Evolutionary conservation across 2,329 filamentous ascomycete species (phyloP).

Genomic region (Thielaviopsis populi): DNA sequence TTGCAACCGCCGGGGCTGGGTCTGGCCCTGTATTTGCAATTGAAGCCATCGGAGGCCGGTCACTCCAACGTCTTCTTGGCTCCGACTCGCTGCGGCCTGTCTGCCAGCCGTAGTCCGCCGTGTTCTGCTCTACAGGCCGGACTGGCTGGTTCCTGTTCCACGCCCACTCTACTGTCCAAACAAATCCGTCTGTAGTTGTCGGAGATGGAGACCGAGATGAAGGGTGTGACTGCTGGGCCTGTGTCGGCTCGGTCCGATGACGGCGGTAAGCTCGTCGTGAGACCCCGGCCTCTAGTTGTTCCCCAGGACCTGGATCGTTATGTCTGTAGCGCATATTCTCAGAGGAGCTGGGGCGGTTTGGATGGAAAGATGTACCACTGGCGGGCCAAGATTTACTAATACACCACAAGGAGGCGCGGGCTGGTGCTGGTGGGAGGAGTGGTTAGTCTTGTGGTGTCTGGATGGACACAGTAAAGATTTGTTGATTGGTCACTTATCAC

Average conservation of each 20-base stretch:
- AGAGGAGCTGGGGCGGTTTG: background rate
- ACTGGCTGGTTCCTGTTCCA: background rate
- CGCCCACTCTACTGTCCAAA: background rate
- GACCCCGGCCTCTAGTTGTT: background rate
- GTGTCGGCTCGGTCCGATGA: background rate
- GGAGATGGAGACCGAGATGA: background rate
- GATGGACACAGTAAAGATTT: background rate
- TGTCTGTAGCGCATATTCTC: background rate
- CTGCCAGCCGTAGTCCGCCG: no score
- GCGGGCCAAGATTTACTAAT: background rate
- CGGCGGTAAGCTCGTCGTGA: background rate
- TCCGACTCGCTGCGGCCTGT: background rate
- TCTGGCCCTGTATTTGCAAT: background rate
- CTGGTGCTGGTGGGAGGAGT: background rate
- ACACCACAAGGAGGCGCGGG: background rate
- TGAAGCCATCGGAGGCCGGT: background rate
- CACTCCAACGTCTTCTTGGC: no score
- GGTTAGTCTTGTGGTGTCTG: background rate
- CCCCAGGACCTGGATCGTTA: background rate
- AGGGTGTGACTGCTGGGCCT: background rate
- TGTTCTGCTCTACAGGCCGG: background rate
- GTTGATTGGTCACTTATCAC: background rate
- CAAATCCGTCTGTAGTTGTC: background rate
- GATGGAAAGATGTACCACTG: background rate
- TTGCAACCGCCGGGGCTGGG: background rate